phyloP scores from a whole-genome alignment of 2,329 filamentous ascomycete species.

The Trichoderma atrobrunneum region DNA sequence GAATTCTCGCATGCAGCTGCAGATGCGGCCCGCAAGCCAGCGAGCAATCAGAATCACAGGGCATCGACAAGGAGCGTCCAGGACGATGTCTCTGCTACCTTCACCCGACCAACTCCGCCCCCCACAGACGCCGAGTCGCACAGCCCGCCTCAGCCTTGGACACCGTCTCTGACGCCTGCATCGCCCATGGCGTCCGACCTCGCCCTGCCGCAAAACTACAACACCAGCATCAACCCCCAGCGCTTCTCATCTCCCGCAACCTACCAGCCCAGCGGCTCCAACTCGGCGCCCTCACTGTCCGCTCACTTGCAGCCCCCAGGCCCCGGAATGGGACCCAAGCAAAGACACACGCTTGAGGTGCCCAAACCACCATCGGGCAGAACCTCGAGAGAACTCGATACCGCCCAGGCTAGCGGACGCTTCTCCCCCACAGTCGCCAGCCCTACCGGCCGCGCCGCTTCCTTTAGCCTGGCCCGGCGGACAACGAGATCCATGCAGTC shows the following conservation, averaged over 20 bases:
- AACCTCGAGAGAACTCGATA: conserved; percentile 70
- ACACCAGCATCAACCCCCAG: conserved; percentile 39
- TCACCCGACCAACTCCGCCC: conserved; percentile 18
- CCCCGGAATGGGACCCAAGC: conserved; percentile 58
- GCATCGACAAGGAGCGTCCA: conserved; percentile 19
- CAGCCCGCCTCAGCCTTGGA: conserved; percentile 13
- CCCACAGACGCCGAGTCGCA: conserved; percentile 21
- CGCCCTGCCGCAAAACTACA: conserved; percentile 23
- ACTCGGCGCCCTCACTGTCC: conserved; percentile 48
- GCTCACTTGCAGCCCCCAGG: conserved; percentile 47
- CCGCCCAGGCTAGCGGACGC: conserved; percentile 68
- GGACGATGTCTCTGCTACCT: conserved; percentile 22
- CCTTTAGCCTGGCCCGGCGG: conserved; percentile 76
- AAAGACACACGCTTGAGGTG: conserved; percentile 86
- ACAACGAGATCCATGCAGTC: conserved; percentile 83
- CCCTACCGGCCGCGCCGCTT: conserved; percentile 67
- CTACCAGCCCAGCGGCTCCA: conserved; percentile 43
- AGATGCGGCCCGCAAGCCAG: conserved; percentile 22
- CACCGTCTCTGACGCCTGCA: conserved; percentile 19
- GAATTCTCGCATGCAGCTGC: conserved; percentile 6
- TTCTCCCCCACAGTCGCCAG: conserved; percentile 67
- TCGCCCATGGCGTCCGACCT: conserved; percentile 27
- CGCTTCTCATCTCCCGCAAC: conserved; percentile 64
- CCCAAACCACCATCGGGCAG: conserved; percentile 64
- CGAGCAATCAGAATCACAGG: conserved; percentile 19